These are phyloP conservation scores for Backusella tuberculispora DNA, from an alignment of 192 early-diverging fungal genomes.

Conservation along the genomic window DNA sequence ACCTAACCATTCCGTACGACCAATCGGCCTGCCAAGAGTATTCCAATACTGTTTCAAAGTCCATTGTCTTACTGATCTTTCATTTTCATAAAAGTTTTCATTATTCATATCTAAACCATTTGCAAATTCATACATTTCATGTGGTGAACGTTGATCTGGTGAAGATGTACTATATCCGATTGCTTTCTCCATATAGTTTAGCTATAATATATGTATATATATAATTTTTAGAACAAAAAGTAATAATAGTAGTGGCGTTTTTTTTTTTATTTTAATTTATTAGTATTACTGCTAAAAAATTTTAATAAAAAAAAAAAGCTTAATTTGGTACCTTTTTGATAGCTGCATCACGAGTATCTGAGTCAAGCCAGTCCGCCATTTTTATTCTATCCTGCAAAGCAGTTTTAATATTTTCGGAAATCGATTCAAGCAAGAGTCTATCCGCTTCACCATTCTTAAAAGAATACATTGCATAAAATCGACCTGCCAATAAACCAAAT, in stretches of 20 bases:
- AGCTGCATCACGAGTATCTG: conserved; percentile 43
- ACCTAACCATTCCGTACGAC: conserved; percentile 13
- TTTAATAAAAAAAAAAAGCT: no score
- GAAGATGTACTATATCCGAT: conserved; percentile 63
- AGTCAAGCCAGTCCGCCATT: conserved; percentile 51
- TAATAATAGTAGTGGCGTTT: not conserved
- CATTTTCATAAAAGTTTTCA: conserved; percentile 66
- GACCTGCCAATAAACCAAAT: conserved; percentile 36
- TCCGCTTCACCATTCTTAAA: conserved; percentile 49
- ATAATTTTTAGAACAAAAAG: not conserved
- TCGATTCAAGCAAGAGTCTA: conserved; percentile 40
- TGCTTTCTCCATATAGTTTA: conserved; percentile 3
- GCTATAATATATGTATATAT: not conserved
- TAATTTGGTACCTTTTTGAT: conserved; percentile 37
- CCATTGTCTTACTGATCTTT: conserved; percentile 54
- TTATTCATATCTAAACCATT: not conserved
- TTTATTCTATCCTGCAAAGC: conserved; percentile 39
- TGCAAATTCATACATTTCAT: not conserved
- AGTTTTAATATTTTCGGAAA: conserved; percentile 44
- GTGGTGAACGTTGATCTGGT: conserved; percentile 43
- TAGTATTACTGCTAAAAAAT: no score
- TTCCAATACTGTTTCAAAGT: conserved; percentile 24
- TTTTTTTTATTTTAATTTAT: not conserved
- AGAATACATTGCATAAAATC: conserved; percentile 49
- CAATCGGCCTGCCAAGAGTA: conserved; percentile 34